Percentiles rank a stretch among this genome's conserved stretches.
Evolutionary conservation across 345 rosid species (phyloP).

Genomic region (Populus simonii): DNA sequence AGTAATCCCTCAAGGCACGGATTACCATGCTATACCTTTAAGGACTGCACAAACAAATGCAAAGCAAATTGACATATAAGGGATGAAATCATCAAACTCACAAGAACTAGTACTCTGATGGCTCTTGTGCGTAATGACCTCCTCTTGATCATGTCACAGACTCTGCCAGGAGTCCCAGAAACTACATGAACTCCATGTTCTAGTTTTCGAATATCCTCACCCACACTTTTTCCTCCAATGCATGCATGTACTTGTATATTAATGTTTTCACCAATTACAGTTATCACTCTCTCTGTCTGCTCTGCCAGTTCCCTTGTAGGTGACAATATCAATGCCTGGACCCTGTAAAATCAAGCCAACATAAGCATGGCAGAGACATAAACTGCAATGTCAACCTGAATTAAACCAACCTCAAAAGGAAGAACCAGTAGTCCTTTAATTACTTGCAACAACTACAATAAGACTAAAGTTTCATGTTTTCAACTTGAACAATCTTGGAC

Average conservation of each 20-base stretch:
- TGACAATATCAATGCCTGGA: slow-evolving; percentile 90
- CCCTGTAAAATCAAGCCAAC: slow-evolving; percentile 39
- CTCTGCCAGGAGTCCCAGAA: slow-evolving; percentile 97
- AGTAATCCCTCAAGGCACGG: not conserved
- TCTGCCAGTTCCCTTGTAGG: slow-evolving; percentile 93
- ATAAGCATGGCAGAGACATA: not conserved
- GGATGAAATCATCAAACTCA: slow-evolving; percentile 10
- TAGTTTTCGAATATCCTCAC: slow-evolving; percentile 87
- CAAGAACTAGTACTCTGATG: slow-evolving; percentile 39
- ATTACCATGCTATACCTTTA: not conserved
- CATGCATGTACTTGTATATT: slow-evolving; percentile 84
- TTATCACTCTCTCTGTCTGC: slow-evolving; percentile 82
- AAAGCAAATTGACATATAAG: not conserved
- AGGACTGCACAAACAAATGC: not conserved
- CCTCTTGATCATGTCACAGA: slow-evolving; percentile 97
- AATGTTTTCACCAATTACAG: slow-evolving; percentile 68
- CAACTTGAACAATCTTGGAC: too few relatives aligned
- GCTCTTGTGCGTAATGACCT: slow-evolving; percentile 90
- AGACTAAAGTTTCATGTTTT: not conserved
- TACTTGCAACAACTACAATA: not conserved
- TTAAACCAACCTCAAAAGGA: not conserved
- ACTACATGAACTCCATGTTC: slow-evolving; percentile 71
- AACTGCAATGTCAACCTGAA: not conserved
- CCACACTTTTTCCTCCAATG: slow-evolving; percentile 93
- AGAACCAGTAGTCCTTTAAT: not conserved